Evolutionary conservation across 306 rosid species (phyloP).

Genomic region (Prunus padus): DNA sequence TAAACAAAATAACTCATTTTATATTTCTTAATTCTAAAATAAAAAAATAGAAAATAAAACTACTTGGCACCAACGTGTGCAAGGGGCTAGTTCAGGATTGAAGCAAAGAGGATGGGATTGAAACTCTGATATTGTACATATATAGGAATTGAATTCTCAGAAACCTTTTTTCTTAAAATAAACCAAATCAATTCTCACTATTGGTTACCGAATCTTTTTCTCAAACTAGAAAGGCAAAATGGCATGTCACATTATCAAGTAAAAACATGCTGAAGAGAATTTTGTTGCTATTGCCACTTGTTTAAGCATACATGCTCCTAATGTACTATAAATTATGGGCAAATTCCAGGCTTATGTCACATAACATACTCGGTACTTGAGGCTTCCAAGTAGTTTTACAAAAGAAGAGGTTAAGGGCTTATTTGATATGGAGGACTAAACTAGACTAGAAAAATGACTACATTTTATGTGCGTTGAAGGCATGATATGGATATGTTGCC

Average conservation of each 20-base stretch:
- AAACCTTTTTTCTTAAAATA: background rate
- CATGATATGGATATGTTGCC: no score
- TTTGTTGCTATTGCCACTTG: background rate
- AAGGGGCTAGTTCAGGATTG: no score
- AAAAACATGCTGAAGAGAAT: background rate
- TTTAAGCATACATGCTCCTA: background rate
- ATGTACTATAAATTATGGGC: background rate
- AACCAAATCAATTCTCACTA: no score
- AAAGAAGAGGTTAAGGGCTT: conserved; percentile 45
- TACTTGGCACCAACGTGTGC: no score
- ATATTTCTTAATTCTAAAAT: no score
- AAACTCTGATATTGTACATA: background rate
- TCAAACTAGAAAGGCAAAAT: background rate
- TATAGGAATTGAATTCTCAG: background rate
- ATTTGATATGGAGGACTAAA: no score
- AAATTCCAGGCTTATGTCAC: conserved; percentile 70
- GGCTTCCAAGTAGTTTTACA: conserved; percentile 55
- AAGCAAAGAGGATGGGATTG: background rate
- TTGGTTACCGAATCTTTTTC: no score
- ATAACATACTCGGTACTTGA: conserved; percentile 61
- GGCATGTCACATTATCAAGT: background rate
- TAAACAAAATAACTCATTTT: no score
- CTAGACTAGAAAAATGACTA: no score
- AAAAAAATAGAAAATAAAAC: no score
- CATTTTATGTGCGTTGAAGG: no score